Percentiles rank a stretch among this genome's conserved stretches.
These are phyloP conservation scores for Geum urbanum DNA, from an alignment of 306 rosid species.

Conservation along the genomic window DNA sequence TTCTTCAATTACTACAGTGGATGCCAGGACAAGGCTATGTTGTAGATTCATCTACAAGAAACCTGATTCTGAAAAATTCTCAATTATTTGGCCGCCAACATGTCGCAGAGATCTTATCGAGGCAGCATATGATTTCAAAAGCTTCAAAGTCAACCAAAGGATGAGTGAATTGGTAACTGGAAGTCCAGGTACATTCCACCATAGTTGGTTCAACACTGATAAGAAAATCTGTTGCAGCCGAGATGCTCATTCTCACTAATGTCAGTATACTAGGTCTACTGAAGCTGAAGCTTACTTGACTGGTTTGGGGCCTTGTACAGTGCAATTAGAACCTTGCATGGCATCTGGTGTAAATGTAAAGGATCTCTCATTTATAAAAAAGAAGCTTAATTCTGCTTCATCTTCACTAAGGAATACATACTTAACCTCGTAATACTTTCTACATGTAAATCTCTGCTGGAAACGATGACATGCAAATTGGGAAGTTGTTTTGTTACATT, in stretches of 20 bases:
- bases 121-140: conserved; percentile 49
- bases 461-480: too few species aligned
- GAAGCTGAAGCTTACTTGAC: neutral
- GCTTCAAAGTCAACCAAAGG: conserved; percentile 29
- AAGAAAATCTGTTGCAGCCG: neutral
- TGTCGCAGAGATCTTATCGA: conserved; percentile 72
- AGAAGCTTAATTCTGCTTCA: too few species aligned
- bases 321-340: neutral
- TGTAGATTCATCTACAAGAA: conserved; percentile 69
- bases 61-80: conserved; percentile 74
- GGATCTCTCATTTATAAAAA: too few species aligned
- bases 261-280: neutral
- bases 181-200: neutral
- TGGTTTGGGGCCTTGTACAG: neutral
- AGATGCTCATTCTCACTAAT: neutral
- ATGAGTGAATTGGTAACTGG: conserved; percentile 10
- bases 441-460: too few species aligned
- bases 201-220: neutral
- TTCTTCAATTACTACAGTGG: conserved; percentile 74
- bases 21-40: conserved; percentile 83
- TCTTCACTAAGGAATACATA: too few species aligned
- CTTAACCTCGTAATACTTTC: too few species aligned
- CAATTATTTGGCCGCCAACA: conserved; percentile 79
- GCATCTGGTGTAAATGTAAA: too few species aligned
- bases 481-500: too few species aligned